Conservation (phyloP, 176 grass and related monocot species). For the Melocanna baccifera region DNA sequence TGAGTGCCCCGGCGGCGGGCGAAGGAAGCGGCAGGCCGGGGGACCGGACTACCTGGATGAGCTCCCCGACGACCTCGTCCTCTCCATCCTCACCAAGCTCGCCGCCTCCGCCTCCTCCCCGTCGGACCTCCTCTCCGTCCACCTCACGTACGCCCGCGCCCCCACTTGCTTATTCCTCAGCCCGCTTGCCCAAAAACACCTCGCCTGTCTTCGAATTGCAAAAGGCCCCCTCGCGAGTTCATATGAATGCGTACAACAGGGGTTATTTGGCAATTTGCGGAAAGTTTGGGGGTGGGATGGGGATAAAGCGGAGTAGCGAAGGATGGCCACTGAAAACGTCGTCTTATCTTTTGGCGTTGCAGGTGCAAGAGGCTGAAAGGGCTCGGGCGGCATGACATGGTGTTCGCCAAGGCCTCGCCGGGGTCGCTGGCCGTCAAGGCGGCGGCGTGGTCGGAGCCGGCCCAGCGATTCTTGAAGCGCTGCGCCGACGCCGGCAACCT, state of each 20-base stretch:
- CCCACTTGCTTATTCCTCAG: background rate
- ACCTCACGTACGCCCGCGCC: slow-evolving; percentile 41
- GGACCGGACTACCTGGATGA: slow-evolving; percentile 44
- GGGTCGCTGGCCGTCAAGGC: slow-evolving; percentile 52
- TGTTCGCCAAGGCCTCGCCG: slow-evolving; percentile 59
- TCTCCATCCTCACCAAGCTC: slow-evolving; percentile 59
- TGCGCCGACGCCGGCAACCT: slow-evolving; percentile 65
- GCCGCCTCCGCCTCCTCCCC: slow-evolving; percentile 47
- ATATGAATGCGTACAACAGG: background rate
- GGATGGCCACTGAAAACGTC: background rate
- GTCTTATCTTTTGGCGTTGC: slow-evolving; percentile 5
- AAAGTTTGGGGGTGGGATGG: background rate
- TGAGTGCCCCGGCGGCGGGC: background rate
- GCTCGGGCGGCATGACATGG: slow-evolving; percentile 38
- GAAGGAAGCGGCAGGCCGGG: background rate
- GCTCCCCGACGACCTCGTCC: slow-evolving; percentile 72
- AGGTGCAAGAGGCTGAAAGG: slow-evolving; percentile 70
- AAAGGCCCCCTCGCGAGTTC: background rate
- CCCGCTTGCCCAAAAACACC: background rate
- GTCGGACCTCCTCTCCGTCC: slow-evolving; percentile 56
- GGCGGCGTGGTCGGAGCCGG: slow-evolving; percentile 57
- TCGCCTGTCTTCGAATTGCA: background rate
- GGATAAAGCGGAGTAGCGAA: background rate
- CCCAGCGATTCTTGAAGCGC: slow-evolving; percentile 53
- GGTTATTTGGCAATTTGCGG: background rate